Conservation (phyloP, 495 filamentous ascomycete species). For the Xeromyces bisporus region DNA sequence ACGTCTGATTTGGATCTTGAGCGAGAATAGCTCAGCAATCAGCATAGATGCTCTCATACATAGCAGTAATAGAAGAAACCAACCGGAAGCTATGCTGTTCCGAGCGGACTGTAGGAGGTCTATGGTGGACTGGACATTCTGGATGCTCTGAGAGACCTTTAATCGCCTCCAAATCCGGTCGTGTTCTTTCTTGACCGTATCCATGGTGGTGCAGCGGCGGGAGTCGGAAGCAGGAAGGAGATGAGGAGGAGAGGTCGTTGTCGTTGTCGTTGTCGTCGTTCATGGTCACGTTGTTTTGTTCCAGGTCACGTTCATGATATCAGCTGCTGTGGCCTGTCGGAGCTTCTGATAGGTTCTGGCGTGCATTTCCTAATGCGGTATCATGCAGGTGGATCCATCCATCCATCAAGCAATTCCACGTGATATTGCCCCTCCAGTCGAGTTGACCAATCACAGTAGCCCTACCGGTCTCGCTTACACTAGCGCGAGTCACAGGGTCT, state of each 20-base stretch:
- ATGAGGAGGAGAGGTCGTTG: too few relatives aligned
- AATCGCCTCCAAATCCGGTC: slow-evolving; percentile 47
- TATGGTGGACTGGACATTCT: slow-evolving; percentile 67
- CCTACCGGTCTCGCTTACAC: slow-evolving; percentile 16
- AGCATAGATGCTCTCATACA: slow-evolving; percentile 4
- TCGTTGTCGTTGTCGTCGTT: too few relatives aligned
- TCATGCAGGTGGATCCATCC: too few relatives aligned
- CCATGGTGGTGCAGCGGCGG: slow-evolving; percentile 36
- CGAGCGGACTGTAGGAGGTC: slow-evolving; percentile 56
- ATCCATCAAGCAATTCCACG: too few relatives aligned
- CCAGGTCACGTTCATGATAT: too few relatives aligned
- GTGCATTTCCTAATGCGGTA: too few relatives aligned
- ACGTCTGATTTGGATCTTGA: slow-evolving; percentile 50
- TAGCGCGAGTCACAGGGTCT: slow-evolving; percentile 10
- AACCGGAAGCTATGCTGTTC: slow-evolving; percentile 50
- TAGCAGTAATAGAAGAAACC: slow-evolving; percentile 8
- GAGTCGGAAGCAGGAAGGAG: too few relatives aligned
- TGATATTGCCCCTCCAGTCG: too few relatives aligned
- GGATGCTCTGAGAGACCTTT: slow-evolving; percentile 51
- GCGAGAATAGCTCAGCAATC: slow-evolving; percentile 2
- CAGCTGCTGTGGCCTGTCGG: too few relatives aligned
- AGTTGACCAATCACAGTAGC: too few relatives aligned
- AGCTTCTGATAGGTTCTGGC: too few relatives aligned
- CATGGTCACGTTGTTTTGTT: too few relatives aligned
- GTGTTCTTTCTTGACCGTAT: slow-evolving; percentile 55